Evolutionary conservation across 176 grass and related monocot species (phyloP).

Genomic region (Oryza meyeriana): DNA sequence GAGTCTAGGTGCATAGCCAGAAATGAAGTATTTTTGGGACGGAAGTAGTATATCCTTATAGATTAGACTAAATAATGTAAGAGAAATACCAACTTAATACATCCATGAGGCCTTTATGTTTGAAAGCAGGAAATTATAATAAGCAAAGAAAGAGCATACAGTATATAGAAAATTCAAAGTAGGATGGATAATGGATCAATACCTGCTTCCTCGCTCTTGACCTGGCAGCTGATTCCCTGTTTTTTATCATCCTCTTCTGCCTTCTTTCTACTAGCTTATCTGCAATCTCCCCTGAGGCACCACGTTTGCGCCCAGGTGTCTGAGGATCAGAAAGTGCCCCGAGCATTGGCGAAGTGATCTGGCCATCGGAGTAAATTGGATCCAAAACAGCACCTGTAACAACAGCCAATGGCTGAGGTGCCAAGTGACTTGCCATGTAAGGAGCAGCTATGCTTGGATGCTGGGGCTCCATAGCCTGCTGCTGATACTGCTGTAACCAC

Average conservation of each 20-base stretch:
- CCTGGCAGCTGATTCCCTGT: slow-evolving; percentile 92
- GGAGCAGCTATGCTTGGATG: slow-evolving; percentile 31
- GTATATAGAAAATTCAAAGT: slow-evolving; percentile 8
- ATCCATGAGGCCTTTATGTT: slow-evolving; percentile 15
- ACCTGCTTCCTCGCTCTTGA: slow-evolving; percentile 99
- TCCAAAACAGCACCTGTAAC: slow-evolving; percentile 38
- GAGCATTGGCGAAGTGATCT: slow-evolving; percentile 30
- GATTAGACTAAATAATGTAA: not conserved
- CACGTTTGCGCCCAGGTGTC: slow-evolving; percentile 46
- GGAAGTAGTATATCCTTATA: not conserved
- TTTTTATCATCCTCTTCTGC: slow-evolving; percentile 99
- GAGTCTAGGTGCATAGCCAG: no score
- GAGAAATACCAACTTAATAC: not conserved
- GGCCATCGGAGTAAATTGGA: slow-evolving; percentile 38
- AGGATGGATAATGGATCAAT: not conserved
- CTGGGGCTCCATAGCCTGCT: slow-evolving; percentile 36
- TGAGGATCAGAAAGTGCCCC: slow-evolving; percentile 52
- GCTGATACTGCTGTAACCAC: slow-evolving; percentile 41
- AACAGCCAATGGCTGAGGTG: slow-evolving; percentile 35
- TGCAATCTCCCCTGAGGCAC: slow-evolving; percentile 34
- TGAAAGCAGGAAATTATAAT: slow-evolving; percentile 9
- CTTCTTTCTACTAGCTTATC: slow-evolving; percentile 84
- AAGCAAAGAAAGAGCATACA: not conserved
- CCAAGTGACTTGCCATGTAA: slow-evolving; percentile 34
- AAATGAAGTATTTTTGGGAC: no score